These are phyloP conservation scores for Climacium dendroides DNA, from an alignment of 225 moss, liverwort and hornwort species.

Conservation along the genomic window DNA sequence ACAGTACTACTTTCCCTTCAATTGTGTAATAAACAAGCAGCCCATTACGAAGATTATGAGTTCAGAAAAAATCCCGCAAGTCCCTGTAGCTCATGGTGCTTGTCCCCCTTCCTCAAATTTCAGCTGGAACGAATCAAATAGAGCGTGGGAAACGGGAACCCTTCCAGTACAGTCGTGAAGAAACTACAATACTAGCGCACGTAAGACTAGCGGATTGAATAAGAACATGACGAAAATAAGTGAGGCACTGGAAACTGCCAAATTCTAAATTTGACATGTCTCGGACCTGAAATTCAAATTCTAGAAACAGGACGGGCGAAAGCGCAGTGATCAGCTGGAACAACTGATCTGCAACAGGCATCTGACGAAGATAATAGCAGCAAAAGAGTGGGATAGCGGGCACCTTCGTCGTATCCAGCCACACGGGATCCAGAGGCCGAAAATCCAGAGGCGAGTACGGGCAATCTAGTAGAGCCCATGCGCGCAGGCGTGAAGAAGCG, in stretches of 20 bases:
- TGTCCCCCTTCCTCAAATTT: neutral
- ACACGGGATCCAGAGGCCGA: slow-evolving; percentile 87
- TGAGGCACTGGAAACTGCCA: neutral
- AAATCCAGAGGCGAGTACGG: slow-evolving; percentile 95
- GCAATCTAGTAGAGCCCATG: slow-evolving; percentile 93
- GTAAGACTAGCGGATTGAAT: neutral
- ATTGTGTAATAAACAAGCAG: neutral
- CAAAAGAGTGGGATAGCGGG: neutral
- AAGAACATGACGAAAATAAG: neutral
- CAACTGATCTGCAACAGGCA: neutral
- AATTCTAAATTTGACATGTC: neutral
- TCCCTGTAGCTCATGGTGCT: neutral
- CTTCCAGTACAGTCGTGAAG: neutral
- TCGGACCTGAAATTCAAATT: neutral
- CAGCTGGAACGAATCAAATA: neutral
- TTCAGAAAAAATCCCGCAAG: neutral
- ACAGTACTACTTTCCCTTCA: neutral
- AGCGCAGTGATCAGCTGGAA: neutral
- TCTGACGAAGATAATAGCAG: neutral
- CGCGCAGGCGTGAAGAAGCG: slow-evolving; percentile 83
- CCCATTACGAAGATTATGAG: neutral
- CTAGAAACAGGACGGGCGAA: neutral
- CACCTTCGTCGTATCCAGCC: slow-evolving; percentile 92
- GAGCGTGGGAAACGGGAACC: neutral
- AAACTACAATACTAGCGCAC: neutral